Base-by-base conservation (phyloP, 225 moss, liverwort and hornwort genomes). In the Sphagnum tenellum region DNA sequence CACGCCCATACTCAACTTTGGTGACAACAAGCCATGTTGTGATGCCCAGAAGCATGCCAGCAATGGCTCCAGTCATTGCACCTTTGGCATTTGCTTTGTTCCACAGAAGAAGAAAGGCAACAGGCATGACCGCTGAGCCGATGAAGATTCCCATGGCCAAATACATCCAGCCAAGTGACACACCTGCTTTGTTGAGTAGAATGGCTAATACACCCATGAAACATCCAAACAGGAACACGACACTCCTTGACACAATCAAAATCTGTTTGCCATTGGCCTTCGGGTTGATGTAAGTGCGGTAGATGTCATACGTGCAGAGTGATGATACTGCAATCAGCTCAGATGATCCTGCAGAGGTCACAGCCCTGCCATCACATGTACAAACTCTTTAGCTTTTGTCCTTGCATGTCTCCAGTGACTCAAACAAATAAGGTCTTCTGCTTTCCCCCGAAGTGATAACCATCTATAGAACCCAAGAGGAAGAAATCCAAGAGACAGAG, bases 131-230 rank as follows among this genome's bases (percentile, higher is more conserved):
- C 3, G 94, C 94, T 0, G 94, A 92, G 0, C 95, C 95, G 47
- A 92, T 92, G 73, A 92, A 88, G 9, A 95, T 86, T 45, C 95
- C 95, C 95, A 95, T 95, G 4, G 94, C 94, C 49, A 95, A 46
- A 48, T 95, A 95, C 91, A 95, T 92, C 94, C 94, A 95, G 5
- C 94, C 92, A 2, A 95, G 73, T 3, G 94, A 88, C 12, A 95
- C 92, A 0, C 86, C 82, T 3, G 92, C 94, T 12, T 78, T 75
- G 78, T 95, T 95, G 61, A 95, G 63, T 3, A 88, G 2, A 62
- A 82, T 78, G 1, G 94, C 94, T 67, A 95, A 69, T 14, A 95
- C 94, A 3, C 94, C 94, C 94, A 95, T 95, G 64, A 95, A 83
- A 65, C 79, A 70, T 3, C 94, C 94, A 64, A 95, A 92, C 12